These are phyloP conservation scores for Drosera spatulata DNA, from an alignment of 179 eudicot genomes.

Conservation along the genomic window DNA sequence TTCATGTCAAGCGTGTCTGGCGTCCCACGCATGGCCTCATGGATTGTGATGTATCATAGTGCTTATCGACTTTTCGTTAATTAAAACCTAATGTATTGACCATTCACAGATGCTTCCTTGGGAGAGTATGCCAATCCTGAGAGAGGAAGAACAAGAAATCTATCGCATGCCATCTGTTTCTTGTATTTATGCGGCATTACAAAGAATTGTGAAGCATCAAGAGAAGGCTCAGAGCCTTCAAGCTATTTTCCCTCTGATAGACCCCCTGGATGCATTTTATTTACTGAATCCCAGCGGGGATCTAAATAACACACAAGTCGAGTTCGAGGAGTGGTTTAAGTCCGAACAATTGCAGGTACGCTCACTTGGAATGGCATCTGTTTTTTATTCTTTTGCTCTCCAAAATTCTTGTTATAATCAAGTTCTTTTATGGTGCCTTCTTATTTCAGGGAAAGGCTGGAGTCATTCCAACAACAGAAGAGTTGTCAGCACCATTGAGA, in stretches of 20 bases:
- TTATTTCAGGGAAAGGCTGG: slow-evolving; percentile 82
- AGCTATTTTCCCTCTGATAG: slow-evolving; percentile 55
- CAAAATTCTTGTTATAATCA: too few relatives aligned
- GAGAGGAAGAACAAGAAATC: slow-evolving; percentile 80
- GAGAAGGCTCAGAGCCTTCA: slow-evolving; percentile 21
- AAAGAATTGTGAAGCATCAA: slow-evolving; percentile 24
- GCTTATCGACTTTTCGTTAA: too few relatives aligned
- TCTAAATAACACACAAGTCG: slow-evolving; percentile 58
- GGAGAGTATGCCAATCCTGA: slow-evolving; percentile 78
- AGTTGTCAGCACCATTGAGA: slow-evolving; percentile 52
- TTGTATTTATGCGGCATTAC: slow-evolving; percentile 56
- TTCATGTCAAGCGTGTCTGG: too few relatives aligned
- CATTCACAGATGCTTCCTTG: slow-evolving; percentile 87
- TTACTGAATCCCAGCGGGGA: slow-evolving; percentile 95
- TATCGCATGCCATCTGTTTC: slow-evolving; percentile 94
- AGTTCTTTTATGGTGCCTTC: too few relatives aligned
- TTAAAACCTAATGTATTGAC: too few relatives aligned
- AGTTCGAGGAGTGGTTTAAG: slow-evolving; percentile 80
- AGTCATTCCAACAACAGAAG: slow-evolving; percentile 56
- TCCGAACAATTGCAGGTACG: slow-evolving; percentile 66
- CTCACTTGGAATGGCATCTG: too few relatives aligned
- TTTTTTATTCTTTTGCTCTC: too few relatives aligned
- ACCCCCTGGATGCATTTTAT: slow-evolving; percentile 89
- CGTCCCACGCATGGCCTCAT: too few relatives aligned
- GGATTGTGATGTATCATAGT: too few relatives aligned